phyloP scores from a whole-genome alignment of 345 rosid species.

The Eucalyptus cladocalyx region DNA sequence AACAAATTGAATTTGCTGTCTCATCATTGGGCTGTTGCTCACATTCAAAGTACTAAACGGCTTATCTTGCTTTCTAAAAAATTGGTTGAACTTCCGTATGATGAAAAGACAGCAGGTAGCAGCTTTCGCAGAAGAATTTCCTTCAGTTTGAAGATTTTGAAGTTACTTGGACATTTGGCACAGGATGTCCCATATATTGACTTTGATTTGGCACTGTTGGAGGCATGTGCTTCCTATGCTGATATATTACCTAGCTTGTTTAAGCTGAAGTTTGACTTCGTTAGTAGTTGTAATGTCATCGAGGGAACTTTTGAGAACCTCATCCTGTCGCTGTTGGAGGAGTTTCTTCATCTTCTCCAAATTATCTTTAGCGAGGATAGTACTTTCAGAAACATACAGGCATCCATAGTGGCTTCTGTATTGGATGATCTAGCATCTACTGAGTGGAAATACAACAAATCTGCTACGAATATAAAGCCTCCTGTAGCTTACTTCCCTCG shows the following conservation, averaged over 20 bases:
- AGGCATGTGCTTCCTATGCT: slow-evolving; percentile 55
- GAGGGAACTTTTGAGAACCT: slow-evolving; percentile 76
- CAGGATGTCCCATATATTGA: slow-evolving; percentile 53
- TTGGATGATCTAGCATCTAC: slow-evolving; percentile 61
- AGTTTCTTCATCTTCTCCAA: slow-evolving; percentile 71
- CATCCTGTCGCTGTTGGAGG: slow-evolving; percentile 58
- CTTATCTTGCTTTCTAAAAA: slow-evolving; percentile 48
- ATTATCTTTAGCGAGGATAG: slow-evolving; percentile 49
- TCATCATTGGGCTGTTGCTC: slow-evolving; percentile 83
- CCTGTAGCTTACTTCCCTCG: slow-evolving; percentile 81
- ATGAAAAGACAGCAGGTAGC: slow-evolving; percentile 46
- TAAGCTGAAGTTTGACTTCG: slow-evolving; percentile 46
- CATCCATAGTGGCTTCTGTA: slow-evolving; percentile 59
- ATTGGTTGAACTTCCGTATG: slow-evolving; percentile 49
- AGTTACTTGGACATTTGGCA: slow-evolving; percentile 57
- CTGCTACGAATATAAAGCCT: slow-evolving; percentile 33
- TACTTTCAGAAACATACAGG: slow-evolving; percentile 54
- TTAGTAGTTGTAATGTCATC: slow-evolving; percentile 27
- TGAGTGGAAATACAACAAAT: slow-evolving; percentile 55
- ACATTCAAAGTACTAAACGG: slow-evolving; percentile 43
- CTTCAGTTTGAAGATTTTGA: slow-evolving; percentile 62
- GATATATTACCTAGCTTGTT: slow-evolving; percentile 52
- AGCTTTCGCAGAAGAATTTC: slow-evolving; percentile 41
- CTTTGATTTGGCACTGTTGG: slow-evolving; percentile 45
- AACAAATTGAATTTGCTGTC: slow-evolving; percentile 45